A percentile compares a stretch with the other conserved stretches of the same genome.
phyloP scores from a whole-genome alignment of 345 rosid genomes.

The Eucalyptus cladocalyx region DNA sequence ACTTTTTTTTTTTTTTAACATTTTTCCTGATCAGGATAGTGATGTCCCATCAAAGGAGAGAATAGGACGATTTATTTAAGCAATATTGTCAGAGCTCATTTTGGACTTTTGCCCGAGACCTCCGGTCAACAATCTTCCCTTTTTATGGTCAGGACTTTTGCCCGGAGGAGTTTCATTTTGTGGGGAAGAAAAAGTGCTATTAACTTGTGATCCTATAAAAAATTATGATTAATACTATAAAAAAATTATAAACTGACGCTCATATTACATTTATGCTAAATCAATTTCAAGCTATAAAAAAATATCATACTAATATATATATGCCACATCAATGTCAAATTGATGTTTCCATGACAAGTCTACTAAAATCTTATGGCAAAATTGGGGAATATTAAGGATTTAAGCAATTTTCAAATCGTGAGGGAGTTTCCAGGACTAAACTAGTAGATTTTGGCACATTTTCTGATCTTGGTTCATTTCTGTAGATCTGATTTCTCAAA shows the following conservation, averaged over 20 bases:
- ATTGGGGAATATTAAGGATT: background rate
- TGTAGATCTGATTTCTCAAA: background rate
- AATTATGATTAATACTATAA: background rate
- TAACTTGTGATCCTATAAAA: background rate
- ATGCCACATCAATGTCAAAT: background rate
- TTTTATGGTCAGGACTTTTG: background rate
- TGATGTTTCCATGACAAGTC: rapidly evolving
- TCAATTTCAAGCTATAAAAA: background rate
- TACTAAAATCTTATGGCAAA: background rate
- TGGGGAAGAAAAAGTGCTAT: background rate
- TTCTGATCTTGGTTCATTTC: background rate
- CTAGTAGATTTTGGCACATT: background rate
- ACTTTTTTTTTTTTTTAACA: too few species aligned
- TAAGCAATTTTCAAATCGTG: background rate
- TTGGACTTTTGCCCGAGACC: background rate
- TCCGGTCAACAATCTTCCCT: background rate
- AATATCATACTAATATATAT: background rate
- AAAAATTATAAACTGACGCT: background rate
- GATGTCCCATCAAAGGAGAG: too few species aligned
- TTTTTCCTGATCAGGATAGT: too few species aligned
- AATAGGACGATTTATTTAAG: too few species aligned
- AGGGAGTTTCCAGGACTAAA: background rate
- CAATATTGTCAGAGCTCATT: too few species aligned
- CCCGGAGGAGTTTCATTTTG: background rate
- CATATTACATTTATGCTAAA: background rate